A percentile compares a stretch with the other conserved stretches of the same genome.
Evolutionary conservation across 768 basidiomycete species (phyloP).

Genomic region (Phanerochaete sordida): DNA sequence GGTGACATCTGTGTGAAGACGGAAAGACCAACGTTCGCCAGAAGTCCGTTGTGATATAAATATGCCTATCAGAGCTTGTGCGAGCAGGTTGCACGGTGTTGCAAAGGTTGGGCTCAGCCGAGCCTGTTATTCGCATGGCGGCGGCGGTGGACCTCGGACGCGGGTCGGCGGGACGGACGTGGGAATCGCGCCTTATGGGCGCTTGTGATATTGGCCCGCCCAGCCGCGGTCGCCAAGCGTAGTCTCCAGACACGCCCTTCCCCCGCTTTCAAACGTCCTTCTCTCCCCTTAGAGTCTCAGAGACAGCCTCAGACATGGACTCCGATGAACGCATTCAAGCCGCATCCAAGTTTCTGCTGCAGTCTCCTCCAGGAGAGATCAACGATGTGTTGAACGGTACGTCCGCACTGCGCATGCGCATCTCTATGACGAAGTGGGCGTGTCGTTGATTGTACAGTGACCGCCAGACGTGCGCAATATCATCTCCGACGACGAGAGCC

Average conservation of each 20-base stretch:
- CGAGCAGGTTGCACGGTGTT: no score
- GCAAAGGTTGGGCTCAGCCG: no score
- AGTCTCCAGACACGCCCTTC: not conserved
- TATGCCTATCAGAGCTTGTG: no score
- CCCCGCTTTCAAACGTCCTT: no score
- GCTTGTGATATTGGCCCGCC: not conserved
- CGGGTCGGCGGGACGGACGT: not conserved
- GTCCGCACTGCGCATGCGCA: constrained; percentile 11
- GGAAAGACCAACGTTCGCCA: no score
- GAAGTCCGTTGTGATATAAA: no score
- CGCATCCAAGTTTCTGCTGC: constrained; percentile 78
- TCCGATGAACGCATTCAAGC: constrained; percentile 60
- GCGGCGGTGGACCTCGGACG: no score
- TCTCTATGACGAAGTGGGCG: not conserved
- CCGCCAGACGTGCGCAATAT: constrained; percentile 82
- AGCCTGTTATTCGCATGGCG: no score
- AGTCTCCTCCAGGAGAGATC: constrained; percentile 94
- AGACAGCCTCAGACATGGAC: constrained; percentile 41
- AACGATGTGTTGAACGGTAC: constrained; percentile 92
- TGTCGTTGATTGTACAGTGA: constrained; percentile 11
- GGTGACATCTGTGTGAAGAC: no score
- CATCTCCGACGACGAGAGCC: constrained; percentile 80
- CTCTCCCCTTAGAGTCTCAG: not conserved
- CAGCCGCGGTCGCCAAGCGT: not conserved
- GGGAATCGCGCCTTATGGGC: not conserved